phyloP scores from a whole-genome alignment of 164 flowering plant species.

The Piper longum region DNA sequence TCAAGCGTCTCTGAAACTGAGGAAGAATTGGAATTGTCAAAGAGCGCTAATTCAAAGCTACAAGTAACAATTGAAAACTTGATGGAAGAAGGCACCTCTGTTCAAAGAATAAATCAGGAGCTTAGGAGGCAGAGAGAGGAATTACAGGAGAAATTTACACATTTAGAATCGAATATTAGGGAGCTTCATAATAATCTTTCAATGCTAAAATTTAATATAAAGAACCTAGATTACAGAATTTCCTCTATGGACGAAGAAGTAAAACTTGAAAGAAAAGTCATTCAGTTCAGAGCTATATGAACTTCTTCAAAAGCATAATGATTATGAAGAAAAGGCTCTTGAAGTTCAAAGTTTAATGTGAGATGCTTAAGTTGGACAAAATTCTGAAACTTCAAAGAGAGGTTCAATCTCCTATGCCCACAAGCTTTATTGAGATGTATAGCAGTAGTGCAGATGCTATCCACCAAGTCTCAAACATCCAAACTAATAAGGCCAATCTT shows the following conservation, averaged over 20 bases:
- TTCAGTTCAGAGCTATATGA: slow-evolving; percentile 35
- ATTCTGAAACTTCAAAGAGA: slow-evolving; percentile 48
- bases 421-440: slow-evolving; percentile 32
- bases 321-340: slow-evolving; percentile 31
- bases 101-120: slow-evolving; percentile 39
- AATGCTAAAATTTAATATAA: slow-evolving; percentile 28
- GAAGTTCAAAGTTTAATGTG: slow-evolving; percentile 27
- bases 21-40: slow-evolving; percentile 40
- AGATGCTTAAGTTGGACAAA: slow-evolving; percentile 32
- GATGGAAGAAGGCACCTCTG: slow-evolving; percentile 31
- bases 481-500: slow-evolving; percentile 36
- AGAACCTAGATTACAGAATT: slow-evolving; percentile 36
- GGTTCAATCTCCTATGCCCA: slow-evolving; percentile 32
- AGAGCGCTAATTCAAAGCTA: slow-evolving; percentile 31
- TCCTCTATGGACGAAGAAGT: slow-evolving; percentile 27
- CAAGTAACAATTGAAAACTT: slow-evolving; percentile 35
- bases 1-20: slow-evolving; percentile 31
- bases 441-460: slow-evolving; percentile 33
- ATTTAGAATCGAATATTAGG: slow-evolving; percentile 35
- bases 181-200: slow-evolving; percentile 23
- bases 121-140: slow-evolving; percentile 36
- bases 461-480: slow-evolving; percentile 33
- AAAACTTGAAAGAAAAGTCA: slow-evolving; percentile 34
- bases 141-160: slow-evolving; percentile 28
- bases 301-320: slow-evolving; percentile 32